Conservation (phyloP, 2,329 filamentous ascomycete species). For the Fusarium sp. region DNA sequence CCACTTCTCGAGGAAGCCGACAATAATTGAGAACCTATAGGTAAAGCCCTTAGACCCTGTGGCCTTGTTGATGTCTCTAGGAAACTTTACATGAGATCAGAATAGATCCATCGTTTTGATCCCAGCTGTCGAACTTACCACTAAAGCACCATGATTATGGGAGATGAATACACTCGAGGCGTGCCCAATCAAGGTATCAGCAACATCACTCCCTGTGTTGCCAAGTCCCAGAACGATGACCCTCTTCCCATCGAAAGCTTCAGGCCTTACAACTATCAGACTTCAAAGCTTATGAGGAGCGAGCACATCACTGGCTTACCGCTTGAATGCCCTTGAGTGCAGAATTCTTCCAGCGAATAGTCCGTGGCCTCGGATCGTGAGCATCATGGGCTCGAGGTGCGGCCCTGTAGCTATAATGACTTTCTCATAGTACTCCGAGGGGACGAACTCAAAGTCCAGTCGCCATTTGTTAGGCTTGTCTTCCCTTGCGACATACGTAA, state of each 20-base stretch:
- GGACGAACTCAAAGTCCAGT: constrained; percentile 35
- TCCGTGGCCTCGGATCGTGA: constrained; percentile 52
- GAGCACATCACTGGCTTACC: not conserved
- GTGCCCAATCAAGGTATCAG: not conserved
- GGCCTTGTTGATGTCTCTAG: not conserved
- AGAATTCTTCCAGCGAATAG: constrained; percentile 34
- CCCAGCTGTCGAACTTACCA: not conserved
- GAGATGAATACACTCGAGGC: constrained; percentile 2
- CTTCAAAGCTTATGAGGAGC: no score
- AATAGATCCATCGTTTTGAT: not conserved
- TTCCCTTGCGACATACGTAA: not conserved
- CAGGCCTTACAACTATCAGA: not conserved
- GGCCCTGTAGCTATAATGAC: constrained; percentile 57
- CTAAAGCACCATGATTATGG: not conserved
- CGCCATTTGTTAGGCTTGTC: not conserved
- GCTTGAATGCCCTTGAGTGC: constrained; percentile 1
- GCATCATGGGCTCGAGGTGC: constrained; percentile 56
- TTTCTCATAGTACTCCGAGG: constrained; percentile 54
- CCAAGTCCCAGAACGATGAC: constrained; percentile 2
- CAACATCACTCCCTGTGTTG: constrained; percentile 1
- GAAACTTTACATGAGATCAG: not conserved
- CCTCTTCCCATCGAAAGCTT: not conserved
- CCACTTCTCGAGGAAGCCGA: constrained; percentile 6
- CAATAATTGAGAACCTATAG: not conserved
- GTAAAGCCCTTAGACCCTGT: constrained; percentile 4